Base-by-base conservation (phyloP, 1,284 basidiomycete species). In the Microbotryum scabiosae region DNA sequence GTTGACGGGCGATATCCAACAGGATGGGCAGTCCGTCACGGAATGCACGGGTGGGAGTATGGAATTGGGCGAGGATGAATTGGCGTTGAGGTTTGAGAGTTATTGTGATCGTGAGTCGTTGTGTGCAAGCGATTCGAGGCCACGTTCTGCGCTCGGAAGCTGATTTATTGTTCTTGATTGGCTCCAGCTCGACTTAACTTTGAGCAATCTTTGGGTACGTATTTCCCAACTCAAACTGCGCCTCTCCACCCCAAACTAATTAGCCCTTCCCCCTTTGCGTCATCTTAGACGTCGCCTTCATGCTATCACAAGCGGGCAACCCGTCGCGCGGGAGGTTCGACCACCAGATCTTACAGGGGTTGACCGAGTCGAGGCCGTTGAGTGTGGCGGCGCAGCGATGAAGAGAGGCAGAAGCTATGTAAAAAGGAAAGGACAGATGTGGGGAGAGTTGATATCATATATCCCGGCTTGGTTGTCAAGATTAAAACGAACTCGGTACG, bases 1-100 rank as follows among this genome's bases (percentile, higher is more conserved):
- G 76, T 86, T 98, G 73, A 98, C 94, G 0, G 94, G 93, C 20
- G 94, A 98, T 74, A 79, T 96, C 57, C 90, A 90, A 66, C 87
- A 90, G 10, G 85, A 93, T 59, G 93, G 93, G 1, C 92, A 87
- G 76, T 90, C 88, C 66, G 94, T 98, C 65, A 82, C 81, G 3
- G 81, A 82, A 69, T 81, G 81, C 67, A 76, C 80, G 28, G 81
- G 81, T 23, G 81, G 81, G 5, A 79, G 78, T 44, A 82, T 82
- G 80, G 75, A 79, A 64, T 68, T 82, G 25, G 76, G 76, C 48
- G 80, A 80, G 59, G 78, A 79, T 64, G 77, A 81, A 57, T 73
- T 82, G 4, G 75, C 75, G 20, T 73, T 78, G 63, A 78, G 79
- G 61, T 82, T 82, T 70, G 70, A 77, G 62, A 76, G 77, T 5